These are phyloP conservation scores for Leishmania arabica DNA, from an alignment of 208 protist species.

Conservation along the genomic window DNA sequence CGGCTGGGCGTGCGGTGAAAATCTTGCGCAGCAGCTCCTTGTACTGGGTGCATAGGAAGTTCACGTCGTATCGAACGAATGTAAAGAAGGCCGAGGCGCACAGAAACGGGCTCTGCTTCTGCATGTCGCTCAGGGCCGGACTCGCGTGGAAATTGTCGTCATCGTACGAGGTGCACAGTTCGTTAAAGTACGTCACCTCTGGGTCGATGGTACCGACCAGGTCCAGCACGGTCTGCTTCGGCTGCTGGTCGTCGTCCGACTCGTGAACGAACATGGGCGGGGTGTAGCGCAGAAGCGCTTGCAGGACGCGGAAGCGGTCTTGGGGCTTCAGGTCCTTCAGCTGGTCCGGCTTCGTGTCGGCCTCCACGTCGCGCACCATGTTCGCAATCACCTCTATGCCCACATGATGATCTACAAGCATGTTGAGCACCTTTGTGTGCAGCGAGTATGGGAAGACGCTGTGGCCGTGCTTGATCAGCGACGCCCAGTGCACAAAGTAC, in stretches of 20 bases:
- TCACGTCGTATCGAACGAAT: constrained; percentile 81
- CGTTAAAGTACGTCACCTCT: constrained; percentile 62
- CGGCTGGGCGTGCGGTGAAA: constrained; percentile 36
- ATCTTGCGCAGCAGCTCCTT: constrained; percentile 75
- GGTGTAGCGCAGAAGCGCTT: constrained; percentile 75
- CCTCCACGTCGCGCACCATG: constrained; percentile 59
- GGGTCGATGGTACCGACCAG: constrained; percentile 35
- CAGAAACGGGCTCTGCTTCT: constrained; percentile 30
- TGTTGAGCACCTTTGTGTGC: constrained; percentile 75
- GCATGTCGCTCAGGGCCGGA: constrained; percentile 32
- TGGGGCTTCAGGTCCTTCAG: constrained; percentile 47
- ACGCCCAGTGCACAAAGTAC: constrained; percentile 82
- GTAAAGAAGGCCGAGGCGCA: constrained; percentile 75
- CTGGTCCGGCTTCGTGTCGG: constrained; percentile 35
- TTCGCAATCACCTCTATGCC: constrained; percentile 39
- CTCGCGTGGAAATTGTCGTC: constrained; percentile 25
- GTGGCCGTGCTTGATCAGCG: constrained; percentile 63
- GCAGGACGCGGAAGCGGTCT: constrained; percentile 82
- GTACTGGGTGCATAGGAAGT: constrained; percentile 54
- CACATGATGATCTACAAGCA: constrained; percentile 61
- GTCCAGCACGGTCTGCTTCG: constrained; percentile 19
- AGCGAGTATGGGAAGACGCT: constrained; percentile 64
- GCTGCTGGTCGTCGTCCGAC: constrained; percentile 17
- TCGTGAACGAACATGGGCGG: constrained; percentile 48
- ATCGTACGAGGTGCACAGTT: constrained; percentile 55